Evolutionary conservation across 108 stramenopile genomes (phyloP), one percentile per base, ranked within the genome.

Genomic region (Pseudonitzschia multistriata): DNA sequence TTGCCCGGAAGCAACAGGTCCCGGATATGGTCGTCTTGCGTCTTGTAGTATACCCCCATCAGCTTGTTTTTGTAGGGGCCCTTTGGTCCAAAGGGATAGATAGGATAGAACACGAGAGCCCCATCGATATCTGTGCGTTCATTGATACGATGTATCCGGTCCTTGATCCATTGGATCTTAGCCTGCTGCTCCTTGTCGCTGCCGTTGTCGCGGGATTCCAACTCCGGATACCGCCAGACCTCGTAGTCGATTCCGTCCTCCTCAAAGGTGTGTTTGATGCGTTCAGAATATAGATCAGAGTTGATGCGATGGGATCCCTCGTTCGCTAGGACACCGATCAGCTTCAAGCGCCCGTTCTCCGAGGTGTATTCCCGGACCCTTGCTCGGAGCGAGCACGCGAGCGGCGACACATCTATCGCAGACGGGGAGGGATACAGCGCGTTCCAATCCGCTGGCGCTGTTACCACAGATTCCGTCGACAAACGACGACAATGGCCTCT

Each of bases 21-120:
- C 17, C 97, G 79, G 31, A 96, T 83, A 67, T 95, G 91, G 78
- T 96, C 94, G 73, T 97, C 97, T 67, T 83, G 66, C 34, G 87
- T 81, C 52, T 89, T 89, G 72, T 92, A 92, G 64, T 86, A 88
- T 11, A 89, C 85, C 6, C 91, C 88, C 7, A 78, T 84, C 11
- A 68, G 49, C 48, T 70, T 34, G 42, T 83, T 74, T 59, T 86
- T 86, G 71, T 82, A 84, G 11, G 80, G 86, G 42, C 85, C 80
- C 49, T 60, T 74, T 3, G 37, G 21, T 10, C 72, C 62, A 37
- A 73, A 74, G 15, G 91, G 91, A 76, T 89, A 91, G 52, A 95
- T 85, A 0, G 97, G 97, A 79, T 98, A 98, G 79, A 93, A 98
- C 21, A 98, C 91, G 61, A 98, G 72, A 54, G 96, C 88, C 25